A percentile compares a stretch with the other conserved stretches of the same genome.
Evolutionary conservation across 148 eudicot species (phyloP).

Genomic region (Fagopyrum tataricum): DNA sequence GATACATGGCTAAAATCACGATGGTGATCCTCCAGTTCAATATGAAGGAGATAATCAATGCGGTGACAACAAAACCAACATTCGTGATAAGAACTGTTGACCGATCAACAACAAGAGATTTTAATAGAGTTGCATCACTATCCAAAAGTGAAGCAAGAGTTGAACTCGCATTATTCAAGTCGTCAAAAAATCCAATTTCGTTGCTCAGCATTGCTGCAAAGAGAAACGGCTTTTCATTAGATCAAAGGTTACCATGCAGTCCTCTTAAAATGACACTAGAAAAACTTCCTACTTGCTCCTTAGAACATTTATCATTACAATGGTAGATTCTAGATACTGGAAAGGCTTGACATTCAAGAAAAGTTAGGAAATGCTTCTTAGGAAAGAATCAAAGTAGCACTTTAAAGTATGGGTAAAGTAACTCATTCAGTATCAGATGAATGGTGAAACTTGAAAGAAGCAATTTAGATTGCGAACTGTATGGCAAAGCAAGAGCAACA

Average conservation of each 20-base stretch:
- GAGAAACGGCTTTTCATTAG: background rate
- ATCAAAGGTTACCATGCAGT: background rate
- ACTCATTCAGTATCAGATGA: too few relatives aligned
- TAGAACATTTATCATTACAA: too few relatives aligned
- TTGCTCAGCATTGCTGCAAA: conserved; percentile 87
- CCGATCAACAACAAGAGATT: conserved; percentile 69
- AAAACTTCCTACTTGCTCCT: too few relatives aligned
- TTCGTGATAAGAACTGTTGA: conserved; percentile 68
- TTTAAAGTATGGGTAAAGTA: too few relatives aligned
- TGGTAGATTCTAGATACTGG: too few relatives aligned
- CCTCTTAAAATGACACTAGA: too few relatives aligned
- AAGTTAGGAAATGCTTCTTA: too few relatives aligned
- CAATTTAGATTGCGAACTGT: too few relatives aligned
- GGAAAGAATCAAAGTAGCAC: too few relatives aligned
- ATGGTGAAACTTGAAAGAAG: too few relatives aligned
- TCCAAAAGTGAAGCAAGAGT: conserved; percentile 90
- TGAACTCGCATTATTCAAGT: conserved; percentile 69
- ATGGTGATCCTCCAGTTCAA: conserved; percentile 92
- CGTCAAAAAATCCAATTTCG: conserved; percentile 96
- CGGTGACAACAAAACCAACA: conserved; percentile 63
- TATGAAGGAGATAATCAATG: conserved; percentile 75
- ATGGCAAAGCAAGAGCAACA: too few relatives aligned
- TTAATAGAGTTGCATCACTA: conserved; percentile 79
- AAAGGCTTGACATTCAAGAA: too few relatives aligned
- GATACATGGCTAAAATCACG: conserved; percentile 76